phyloP scores from a whole-genome alignment of 2,329 filamentous ascomycete genomes.

The Xylaria polymorpha region DNA sequence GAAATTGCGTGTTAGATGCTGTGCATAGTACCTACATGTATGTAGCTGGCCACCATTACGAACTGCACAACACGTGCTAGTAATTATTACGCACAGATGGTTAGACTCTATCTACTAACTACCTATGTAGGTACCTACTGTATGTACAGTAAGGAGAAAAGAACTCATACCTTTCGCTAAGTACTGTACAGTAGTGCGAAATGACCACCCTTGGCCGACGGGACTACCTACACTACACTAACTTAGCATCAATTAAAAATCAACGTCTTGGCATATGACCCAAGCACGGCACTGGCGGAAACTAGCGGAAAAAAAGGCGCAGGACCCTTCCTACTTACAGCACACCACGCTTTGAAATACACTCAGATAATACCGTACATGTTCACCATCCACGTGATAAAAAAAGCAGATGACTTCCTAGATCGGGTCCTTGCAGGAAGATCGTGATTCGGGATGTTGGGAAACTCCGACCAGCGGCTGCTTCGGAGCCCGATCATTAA shows the following conservation, averaged over 20 bases:
- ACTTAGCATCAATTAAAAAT: not conserved
- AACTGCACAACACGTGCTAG: not conserved
- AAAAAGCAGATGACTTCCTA: not conserved
- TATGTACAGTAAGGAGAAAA: too few relatives aligned
- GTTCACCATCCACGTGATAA: not conserved
- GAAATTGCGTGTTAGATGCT: too few relatives aligned
- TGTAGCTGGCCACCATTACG: too few relatives aligned
- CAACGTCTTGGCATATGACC: slow-evolving; percentile 17
- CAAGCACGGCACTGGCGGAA: slow-evolving; percentile 22
- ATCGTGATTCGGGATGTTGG: slow-evolving; percentile 29
- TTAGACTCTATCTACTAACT: too few relatives aligned
- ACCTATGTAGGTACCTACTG: too few relatives aligned
- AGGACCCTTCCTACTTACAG: not conserved
- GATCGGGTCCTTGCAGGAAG: slow-evolving; percentile 17
- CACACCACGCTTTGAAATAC: slow-evolving; percentile 4
- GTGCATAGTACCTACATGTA: not conserved
- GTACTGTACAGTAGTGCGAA: not conserved
- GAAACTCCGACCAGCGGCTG: slow-evolving; percentile 25
- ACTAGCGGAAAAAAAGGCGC: not conserved
- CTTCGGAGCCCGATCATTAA: slow-evolving; percentile 20
- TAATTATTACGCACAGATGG: not conserved
- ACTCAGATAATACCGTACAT: not conserved
- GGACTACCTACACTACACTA: not conserved
- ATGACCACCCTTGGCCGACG: not conserved
- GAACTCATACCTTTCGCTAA: too few relatives aligned